Percentiles rank a stretch among this genome's conserved stretches.
These are phyloP conservation scores for Neofusicoccum umdonicola DNA, from an alignment of 2,329 filamentous ascomycete genomes.

Conservation along the genomic window DNA sequence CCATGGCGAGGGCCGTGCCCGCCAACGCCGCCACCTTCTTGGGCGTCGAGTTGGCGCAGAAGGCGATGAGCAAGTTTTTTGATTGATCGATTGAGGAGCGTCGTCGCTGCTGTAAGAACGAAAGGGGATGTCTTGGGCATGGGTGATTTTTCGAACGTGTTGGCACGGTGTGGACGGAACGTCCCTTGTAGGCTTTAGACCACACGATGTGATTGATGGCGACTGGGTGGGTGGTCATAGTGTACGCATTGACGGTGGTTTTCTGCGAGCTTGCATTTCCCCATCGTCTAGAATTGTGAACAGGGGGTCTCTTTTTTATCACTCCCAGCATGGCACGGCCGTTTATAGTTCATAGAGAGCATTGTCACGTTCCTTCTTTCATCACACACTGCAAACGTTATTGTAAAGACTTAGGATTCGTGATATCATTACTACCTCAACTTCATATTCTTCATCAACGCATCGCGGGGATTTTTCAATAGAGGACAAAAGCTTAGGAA, in stretches of 20 bases:
- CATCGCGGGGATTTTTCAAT: not conserved
- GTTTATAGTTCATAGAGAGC: not conserved
- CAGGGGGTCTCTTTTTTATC: too few species aligned
- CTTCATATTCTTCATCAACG: not conserved
- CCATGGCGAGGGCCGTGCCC: conserved; percentile 86
- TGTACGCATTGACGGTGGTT: not conserved
- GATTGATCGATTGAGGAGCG: conserved; percentile 24
- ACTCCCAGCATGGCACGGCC: not conserved
- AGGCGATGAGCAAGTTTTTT: conserved; percentile 76
- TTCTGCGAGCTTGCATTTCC: too few species aligned
- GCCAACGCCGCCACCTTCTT: conserved; percentile 95
- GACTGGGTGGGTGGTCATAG: too few species aligned
- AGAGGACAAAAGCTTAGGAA: not conserved
- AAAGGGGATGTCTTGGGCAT: not conserved
- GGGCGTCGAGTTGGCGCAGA: conserved; percentile 79
- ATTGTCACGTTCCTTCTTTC: not conserved
- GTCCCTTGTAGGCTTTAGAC: too few species aligned
- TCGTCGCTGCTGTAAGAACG: not conserved
- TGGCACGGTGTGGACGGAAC: too few species aligned
- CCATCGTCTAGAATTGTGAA: too few species aligned
- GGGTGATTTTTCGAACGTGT: too few species aligned
- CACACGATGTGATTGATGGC: too few species aligned
- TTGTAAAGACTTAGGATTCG: not conserved
- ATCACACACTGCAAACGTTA: not conserved
- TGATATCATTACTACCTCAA: conserved; percentile 6